phyloP scores from a whole-genome alignment of 2,329 filamentous ascomycete genomes.

The Aspergillus uvarum region DNA sequence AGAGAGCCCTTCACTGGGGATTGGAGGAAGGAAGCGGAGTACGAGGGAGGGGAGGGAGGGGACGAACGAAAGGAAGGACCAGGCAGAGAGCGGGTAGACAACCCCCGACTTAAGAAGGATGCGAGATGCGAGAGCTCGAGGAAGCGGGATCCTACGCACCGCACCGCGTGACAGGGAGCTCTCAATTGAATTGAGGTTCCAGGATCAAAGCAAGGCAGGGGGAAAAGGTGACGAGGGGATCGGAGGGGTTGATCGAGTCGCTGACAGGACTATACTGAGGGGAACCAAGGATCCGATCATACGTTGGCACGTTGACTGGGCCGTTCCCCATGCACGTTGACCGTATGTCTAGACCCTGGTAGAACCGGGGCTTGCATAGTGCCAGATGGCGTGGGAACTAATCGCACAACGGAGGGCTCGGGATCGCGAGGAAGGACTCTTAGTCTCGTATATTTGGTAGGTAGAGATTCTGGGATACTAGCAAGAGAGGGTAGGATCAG shows the following conservation, averaged over 20 bases:
- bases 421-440: background rate
- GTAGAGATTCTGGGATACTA: too few species aligned
- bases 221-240: constrained; percentile 3
- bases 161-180: constrained; percentile 13
- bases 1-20: background rate
- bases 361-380: constrained; percentile 1
- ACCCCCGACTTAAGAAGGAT: background rate
- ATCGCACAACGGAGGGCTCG: background rate
- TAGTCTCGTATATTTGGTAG: too few species aligned
- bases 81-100: background rate
- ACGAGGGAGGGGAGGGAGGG: constrained; percentile 1
- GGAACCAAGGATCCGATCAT: constrained; percentile 5
- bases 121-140: background rate
- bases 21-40: background rate
- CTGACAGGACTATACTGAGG: constrained; percentile 5
- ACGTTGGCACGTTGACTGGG: constrained; percentile 6
- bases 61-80: constrained; percentile 11
- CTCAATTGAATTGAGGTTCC: constrained; percentile 1
- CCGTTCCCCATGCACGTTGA: constrained; percentile 5
- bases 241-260: constrained; percentile 5
- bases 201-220: constrained; percentile 17
- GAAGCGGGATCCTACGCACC: background rate
- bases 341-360: constrained; percentile 7
- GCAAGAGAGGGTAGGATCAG: too few species aligned
- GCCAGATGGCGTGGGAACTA: background rate